Conservation (phyloP, 2,329 filamentous ascomycete genomes). For the Dryadomyces quercus-mongolicae region DNA sequence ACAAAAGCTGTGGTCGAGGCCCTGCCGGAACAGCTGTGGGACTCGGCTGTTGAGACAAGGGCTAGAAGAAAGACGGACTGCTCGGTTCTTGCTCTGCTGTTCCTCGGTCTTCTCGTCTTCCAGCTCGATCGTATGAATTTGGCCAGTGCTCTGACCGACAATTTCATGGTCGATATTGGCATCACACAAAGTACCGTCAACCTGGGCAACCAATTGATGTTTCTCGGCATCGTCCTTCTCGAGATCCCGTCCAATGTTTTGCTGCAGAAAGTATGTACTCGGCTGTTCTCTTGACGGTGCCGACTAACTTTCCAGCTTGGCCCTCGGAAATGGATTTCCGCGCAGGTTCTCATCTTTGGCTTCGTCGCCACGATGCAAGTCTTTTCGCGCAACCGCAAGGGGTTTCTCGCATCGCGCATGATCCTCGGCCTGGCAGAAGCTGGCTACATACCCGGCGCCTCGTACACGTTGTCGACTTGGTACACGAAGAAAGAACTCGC, state of each 20-base stretch:
- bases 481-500: slow-evolving; percentile 40
- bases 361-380: slow-evolving; percentile 42
- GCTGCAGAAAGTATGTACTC: slow-evolving; percentile 12
- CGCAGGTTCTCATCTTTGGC: slow-evolving; percentile 40
- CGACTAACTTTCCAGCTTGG: slow-evolving; percentile 27
- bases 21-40: slow-evolving; percentile 1
- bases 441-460: slow-evolving; percentile 40
- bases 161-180: slow-evolving; percentile 15
- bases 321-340: slow-evolving; percentile 39
- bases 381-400: slow-evolving; percentile 33
- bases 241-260: slow-evolving; percentile 34
- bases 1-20: no score
- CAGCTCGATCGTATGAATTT: slow-evolving; percentile 28
- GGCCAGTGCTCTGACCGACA: slow-evolving; percentile 15
- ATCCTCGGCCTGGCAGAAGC: slow-evolving; percentile 36
- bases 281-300: no score
- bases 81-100: slow-evolving; percentile 29
- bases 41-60: slow-evolving; percentile 2
- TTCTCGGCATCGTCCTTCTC: slow-evolving; percentile 7
- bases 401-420: slow-evolving; percentile 36
- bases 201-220: slow-evolving; percentile 29
- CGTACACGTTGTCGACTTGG: slow-evolving; percentile 41
- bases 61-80: slow-evolving; percentile 17
- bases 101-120: slow-evolving; percentile 29
- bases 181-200: slow-evolving; percentile 34